Evolutionary conservation across 805 yeast genomes (phyloP).

Genomic region (Saturnispora bothae): DNA sequence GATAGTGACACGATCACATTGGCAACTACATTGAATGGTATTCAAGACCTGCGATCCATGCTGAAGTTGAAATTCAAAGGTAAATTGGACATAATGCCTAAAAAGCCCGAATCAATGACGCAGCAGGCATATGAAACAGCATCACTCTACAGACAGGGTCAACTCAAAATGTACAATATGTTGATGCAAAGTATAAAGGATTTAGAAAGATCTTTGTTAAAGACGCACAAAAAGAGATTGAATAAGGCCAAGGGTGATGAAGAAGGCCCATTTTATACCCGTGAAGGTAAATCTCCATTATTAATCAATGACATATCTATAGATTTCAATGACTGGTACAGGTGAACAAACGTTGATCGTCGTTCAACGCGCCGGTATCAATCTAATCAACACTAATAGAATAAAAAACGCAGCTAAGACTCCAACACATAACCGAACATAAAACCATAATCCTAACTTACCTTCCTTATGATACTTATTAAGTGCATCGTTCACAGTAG

Average conservation of each 20-base stretch:
- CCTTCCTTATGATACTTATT: conserved; percentile 25
- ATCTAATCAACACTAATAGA: conserved; percentile 20
- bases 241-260: conserved; percentile 18
- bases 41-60: conserved; percentile 44
- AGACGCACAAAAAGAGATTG: conserved; percentile 19
- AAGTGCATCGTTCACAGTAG: conserved; percentile 20
- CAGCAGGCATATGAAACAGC: conserved; percentile 19
- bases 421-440: conserved; percentile 19
- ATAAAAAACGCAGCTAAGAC: conserved; percentile 20
- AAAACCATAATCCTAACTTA: conserved; percentile 25
- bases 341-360: not conserved
- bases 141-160: conserved; percentile 31
- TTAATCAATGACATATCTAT: conserved; percentile 1
- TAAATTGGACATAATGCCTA: conserved; percentile 13
- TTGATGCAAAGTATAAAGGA: conserved; percentile 32
- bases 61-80: conserved; percentile 35
- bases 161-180: conserved; percentile 28
- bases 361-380: conserved; percentile 29
- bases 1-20: conserved; percentile 32
- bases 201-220: conserved; percentile 32
- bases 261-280: not conserved
- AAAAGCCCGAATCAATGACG: conserved; percentile 5
- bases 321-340: conserved; percentile 1
- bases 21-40: conserved; percentile 51
- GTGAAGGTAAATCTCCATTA: conserved; percentile 5